A percentile compares a stretch with the other conserved stretches of the same genome.
Conservation (phyloP, 768 basidiomycete species). For the Leccinum truebloodii region DNA sequence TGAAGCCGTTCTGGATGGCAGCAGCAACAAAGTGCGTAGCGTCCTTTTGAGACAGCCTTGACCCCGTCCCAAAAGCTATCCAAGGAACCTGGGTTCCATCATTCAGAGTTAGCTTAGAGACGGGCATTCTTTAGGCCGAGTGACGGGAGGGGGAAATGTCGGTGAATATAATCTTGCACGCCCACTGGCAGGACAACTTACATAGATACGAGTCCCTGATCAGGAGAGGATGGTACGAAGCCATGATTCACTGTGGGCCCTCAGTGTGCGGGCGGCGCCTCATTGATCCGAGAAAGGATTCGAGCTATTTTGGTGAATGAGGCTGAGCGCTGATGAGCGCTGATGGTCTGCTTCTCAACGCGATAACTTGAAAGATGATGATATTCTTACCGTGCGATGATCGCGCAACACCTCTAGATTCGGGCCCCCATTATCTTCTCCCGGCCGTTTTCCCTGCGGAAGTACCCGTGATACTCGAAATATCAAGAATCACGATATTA, state of each 20-base stretch:
- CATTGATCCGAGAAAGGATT: too few species aligned
- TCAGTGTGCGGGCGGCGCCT: background rate
- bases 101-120: constrained; percentile 47
- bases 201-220: constrained; percentile 9
- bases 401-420: too few species aligned
- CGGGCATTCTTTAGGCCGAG: constrained; percentile 22
- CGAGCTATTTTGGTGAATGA: too few species aligned
- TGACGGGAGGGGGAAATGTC: constrained; percentile 7
- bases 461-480: too few species aligned
- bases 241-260: constrained; percentile 14
- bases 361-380: too few species aligned
- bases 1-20: constrained; percentile 62
- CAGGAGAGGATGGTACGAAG: background rate
- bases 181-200: background rate
- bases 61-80: constrained; percentile 65
- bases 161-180: background rate
- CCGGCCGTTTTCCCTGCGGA: too few species aligned
- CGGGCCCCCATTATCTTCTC: too few species aligned
- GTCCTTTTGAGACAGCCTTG: constrained; percentile 49
- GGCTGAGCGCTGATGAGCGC: too few species aligned
- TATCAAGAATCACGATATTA: too few species aligned
- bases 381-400: too few species aligned
- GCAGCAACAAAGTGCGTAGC: constrained; percentile 38
- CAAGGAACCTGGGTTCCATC: constrained; percentile 54
- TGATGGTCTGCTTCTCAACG: too few species aligned